phyloP scores from a whole-genome alignment of 2,329 filamentous ascomycete species.

The Monosporascus sp. region DNA sequence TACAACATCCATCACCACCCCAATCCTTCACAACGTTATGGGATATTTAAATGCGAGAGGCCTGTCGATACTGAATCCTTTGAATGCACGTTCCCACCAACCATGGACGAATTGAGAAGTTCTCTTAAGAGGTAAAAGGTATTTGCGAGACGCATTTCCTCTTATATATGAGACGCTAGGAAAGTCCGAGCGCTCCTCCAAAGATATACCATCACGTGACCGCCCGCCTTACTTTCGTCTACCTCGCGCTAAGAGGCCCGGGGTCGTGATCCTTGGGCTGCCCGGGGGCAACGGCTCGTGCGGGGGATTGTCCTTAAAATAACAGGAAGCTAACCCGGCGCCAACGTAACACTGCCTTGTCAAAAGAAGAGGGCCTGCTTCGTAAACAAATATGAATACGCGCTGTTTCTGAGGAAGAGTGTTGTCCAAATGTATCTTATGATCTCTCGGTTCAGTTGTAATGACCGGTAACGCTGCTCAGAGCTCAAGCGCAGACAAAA shows the following conservation, averaged over 20 bases:
- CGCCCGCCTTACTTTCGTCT: not conserved
- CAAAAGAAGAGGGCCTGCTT: not conserved
- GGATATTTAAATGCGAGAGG: no score
- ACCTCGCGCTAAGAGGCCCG: no score
- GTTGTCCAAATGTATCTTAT: constrained; percentile 1
- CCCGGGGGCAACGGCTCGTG: not conserved
- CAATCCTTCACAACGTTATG: no score
- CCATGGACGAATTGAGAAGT: no score
- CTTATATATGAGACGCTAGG: no score
- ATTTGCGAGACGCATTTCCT: no score
- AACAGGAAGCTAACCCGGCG: not conserved
- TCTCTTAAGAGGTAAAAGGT: no score
- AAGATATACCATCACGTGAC: not conserved
- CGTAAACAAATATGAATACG: no score
- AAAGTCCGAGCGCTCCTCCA: not conserved
- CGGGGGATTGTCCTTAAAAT: not conserved
- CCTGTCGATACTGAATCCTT: no score
- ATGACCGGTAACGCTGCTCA: constrained; percentile 19
- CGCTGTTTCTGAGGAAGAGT: not conserved
- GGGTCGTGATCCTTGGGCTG: not conserved
- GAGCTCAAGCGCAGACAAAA: constrained; percentile 14
- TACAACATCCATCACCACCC: no score
- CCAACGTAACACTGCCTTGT: not conserved
- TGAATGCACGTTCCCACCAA: no score
- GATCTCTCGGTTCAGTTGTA: constrained; percentile 11